These are phyloP conservation scores for Fomes fomentarius DNA, from an alignment of 1,284 basidiomycete species.

Conservation along the genomic window DNA sequence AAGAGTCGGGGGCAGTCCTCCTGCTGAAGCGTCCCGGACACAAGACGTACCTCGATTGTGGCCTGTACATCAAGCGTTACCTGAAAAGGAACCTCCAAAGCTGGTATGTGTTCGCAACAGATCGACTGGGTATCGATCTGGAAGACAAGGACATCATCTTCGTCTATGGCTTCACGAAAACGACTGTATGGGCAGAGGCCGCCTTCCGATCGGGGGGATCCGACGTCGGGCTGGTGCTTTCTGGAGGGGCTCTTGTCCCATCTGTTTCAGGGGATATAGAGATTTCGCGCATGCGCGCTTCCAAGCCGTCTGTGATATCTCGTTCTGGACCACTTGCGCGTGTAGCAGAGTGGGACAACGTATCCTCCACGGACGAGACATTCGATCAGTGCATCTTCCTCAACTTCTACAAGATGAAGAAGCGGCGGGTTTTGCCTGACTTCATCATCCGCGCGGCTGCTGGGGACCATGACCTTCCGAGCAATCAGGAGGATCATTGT, in stretches of 20 bases:
- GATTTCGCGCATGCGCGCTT: neutral
- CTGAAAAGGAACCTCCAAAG: neutral
- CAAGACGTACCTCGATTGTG: neutral
- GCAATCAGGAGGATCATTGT: too few relatives aligned
- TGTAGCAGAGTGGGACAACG: neutral
- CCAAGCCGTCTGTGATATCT: neutral
- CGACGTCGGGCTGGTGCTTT: constrained; percentile 1
- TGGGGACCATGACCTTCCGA: neutral
- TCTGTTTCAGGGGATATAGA: constrained; percentile 1
- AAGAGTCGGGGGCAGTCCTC: constrained; percentile 10
- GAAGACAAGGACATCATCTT: constrained; percentile 21
- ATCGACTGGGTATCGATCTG: neutral
- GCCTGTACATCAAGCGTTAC: neutral
- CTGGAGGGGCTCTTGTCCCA: neutral
- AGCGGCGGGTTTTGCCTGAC: neutral
- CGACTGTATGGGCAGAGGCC: constrained; percentile 18
- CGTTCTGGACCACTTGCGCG: neutral
- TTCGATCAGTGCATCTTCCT: constrained; percentile 10
- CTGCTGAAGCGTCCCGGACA: constrained; percentile 5
- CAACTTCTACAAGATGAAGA: constrained; percentile 11
- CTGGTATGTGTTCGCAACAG: constrained; percentile 12
- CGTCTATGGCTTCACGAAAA: constrained; percentile 22
- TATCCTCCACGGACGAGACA: neutral
- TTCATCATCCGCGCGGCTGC: constrained; percentile 3
- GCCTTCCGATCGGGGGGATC: constrained; percentile 5